Evolutionary conservation across 106 monocot genomes (phyloP), one percentile per base, ranked within the genome.

Genomic region (Agapanthus africanus): DNA sequence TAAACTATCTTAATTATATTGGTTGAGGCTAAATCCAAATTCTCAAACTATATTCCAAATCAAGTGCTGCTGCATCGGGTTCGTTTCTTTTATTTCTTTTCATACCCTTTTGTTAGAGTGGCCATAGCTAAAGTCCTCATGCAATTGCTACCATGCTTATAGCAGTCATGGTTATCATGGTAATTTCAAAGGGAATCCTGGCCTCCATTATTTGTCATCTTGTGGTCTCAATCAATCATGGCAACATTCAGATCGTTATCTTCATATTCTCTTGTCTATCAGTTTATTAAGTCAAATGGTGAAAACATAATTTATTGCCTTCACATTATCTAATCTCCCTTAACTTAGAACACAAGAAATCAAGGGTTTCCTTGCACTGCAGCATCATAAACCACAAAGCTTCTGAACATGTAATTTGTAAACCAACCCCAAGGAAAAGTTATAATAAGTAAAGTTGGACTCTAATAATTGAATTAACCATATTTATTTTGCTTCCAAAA

Each of bases 161-260:
- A 30, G 14, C 56, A 56, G 56, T 30, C 30, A 28, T 9, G 56
- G 28, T 11, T 56, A 56, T 56, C 2, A 56, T 56, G 56, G 56
- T 56, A 26, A 56, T 62, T 62, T 19, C 19, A 16, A 28, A 6
- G 6, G 19, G 28, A 28, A 11, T 28, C 61, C 34, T 35, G 18
- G 34, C 61, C 36, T 62, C 34, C 61, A 62, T 35, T 36, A 35
- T 32, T 34, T 62, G 34, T 35, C 11, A 34, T 62, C 36, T 34
- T 28, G 27, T 35, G 61, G 63, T 63, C 63, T 23, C n/a, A 14
- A 38, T 22, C 63, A 63, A 59, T 63, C 11, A 63, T 38, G 63
- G 37, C 15, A 37, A 34, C 37, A 38, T 37, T 63, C 23, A 38
- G 36, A 37, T 63, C 37, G 11, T 63, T 63, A 63, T 37, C 38